Base-by-base conservation (phyloP, 495 filamentous ascomycete species). In the Talaromyces borbonicus region DNA sequence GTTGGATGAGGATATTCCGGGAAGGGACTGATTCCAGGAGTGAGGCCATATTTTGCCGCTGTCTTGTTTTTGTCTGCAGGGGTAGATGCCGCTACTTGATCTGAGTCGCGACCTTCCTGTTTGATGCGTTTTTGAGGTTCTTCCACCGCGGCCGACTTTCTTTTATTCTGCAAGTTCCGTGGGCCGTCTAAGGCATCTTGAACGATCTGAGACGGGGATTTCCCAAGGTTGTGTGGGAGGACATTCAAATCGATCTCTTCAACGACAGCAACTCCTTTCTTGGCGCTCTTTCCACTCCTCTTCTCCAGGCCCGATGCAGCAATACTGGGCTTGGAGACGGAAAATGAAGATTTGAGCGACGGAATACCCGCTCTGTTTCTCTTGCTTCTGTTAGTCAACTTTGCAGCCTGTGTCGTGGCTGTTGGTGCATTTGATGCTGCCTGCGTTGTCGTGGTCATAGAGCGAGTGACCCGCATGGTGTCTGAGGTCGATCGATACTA, bases 1-100 rank as follows among this genome's bases (percentile, higher is more conserved):
- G 83, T 92, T 0, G 92, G 92, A 32, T 69, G 76, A 3, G 56
- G 43, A 57, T 76, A 82, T 19, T 82, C 69, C 0, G 85, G 84
- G 52, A 84, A 97, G 0, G 90, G 92, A 8, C 57, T 68, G 22
- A 51, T 30, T 6, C 72, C 71, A 5, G 67, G 66, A 0, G 60
- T 69, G 12, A 73, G 57, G 12, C 65, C 58, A 37, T 73, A 74
- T 48, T 48, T 59, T 60, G 23, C 37, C 11, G 44, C 52, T 38
- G 19, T 38, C 36, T 37, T 49, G 22, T 2, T 37, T 18, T 20
- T 48, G 24, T 8, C 23, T 11, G 6, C 16, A n/a, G 19, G 11
- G 15, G 44, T 26, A 31, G 43, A 3, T 25, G 20, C n/a, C 25
- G 29, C 30, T 5, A 39, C 41, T 26, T 18, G 27, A 20, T 25